phyloP scores from a whole-genome alignment of 2,329 filamentous ascomycete genomes.

The Juglanconis oblonga region DNA sequence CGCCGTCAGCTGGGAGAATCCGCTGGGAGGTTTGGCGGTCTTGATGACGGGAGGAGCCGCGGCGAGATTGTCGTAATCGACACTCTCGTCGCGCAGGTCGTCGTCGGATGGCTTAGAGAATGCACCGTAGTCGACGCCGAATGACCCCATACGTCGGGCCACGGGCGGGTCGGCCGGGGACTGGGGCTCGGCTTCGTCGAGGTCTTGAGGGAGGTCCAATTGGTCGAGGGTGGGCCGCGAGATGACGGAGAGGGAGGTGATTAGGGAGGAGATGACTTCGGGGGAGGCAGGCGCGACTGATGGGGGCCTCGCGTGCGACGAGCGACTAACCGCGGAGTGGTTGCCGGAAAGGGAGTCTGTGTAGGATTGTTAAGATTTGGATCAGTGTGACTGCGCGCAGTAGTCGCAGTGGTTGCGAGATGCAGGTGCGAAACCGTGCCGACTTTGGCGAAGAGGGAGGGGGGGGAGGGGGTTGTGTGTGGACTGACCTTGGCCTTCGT shows the following conservation, averaged over 20 bases:
- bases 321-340: constrained; percentile 4
- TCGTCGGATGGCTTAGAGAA: constrained; percentile 54
- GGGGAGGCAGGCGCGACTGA: constrained; percentile 51
- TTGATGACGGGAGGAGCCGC: constrained; percentile 70
- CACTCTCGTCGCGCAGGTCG: constrained; percentile 38
- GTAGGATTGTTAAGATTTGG: constrained; percentile 10
- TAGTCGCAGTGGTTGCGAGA: not conserved
- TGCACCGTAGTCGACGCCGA: constrained; percentile 72
- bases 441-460: too few species aligned
- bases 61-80: constrained; percentile 57
- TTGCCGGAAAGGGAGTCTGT: constrained; percentile 14
- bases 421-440: constrained; percentile 10
- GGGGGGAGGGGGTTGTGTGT: not conserved
- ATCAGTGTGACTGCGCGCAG: constrained; percentile 8
- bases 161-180: constrained; percentile 23
- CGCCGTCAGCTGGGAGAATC: constrained; percentile 68
- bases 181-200: constrained; percentile 26
- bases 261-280: constrained; percentile 67
- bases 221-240: constrained; percentile 66
- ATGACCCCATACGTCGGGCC: constrained; percentile 47
- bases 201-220: constrained; percentile 58
- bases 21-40: constrained; percentile 78
- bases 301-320: constrained; percentile 7
- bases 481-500: constrained; percentile 6
- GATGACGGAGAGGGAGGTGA: constrained; percentile 67